phyloP scores from a whole-genome alignment of 192 early-diverging fungal species.

The Coemansia reversa region DNA sequence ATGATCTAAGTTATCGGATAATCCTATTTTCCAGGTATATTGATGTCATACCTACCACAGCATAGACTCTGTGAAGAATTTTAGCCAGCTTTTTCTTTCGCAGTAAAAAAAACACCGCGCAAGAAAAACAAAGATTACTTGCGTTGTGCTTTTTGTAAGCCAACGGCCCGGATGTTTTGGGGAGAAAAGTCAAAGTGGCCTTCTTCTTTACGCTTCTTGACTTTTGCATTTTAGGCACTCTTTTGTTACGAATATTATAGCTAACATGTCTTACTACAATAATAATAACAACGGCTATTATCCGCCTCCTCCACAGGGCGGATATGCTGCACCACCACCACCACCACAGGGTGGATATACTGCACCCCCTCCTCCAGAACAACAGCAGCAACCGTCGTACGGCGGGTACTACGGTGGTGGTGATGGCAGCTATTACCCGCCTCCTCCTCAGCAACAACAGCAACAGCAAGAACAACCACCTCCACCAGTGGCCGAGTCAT shows the following conservation, averaged over 20 bases:
- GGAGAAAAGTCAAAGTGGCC: too few species aligned
- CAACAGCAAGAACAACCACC: constrained; percentile 22
- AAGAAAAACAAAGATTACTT: too few species aligned
- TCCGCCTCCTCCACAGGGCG: constrained; percentile 21
- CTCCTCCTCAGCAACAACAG: constrained; percentile 20
- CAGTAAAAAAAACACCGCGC: too few species aligned
- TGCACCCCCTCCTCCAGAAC: background rate
- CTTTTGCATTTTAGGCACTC: background rate
- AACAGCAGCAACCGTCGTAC: constrained; percentile 10
- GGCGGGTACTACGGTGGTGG: constrained; percentile 12
- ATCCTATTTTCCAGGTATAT: background rate
- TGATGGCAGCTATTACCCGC: constrained; percentile 15
- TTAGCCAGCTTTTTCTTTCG: too few species aligned
- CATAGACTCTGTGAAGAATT: background rate
- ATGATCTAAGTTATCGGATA: background rate
- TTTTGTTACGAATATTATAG: background rate
- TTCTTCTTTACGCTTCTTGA: background rate
- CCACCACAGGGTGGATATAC: constrained; percentile 10
- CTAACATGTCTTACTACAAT: constrained; percentile 29
- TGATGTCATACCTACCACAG: too few species aligned
- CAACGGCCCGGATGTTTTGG: too few species aligned
- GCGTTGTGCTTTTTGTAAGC: too few species aligned
- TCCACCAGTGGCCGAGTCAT: constrained; percentile 12
- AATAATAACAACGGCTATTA: constrained; percentile 23
- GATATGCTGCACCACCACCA: constrained; percentile 8